Base-by-base conservation (phyloP, 2,329 filamentous ascomycete species). In the Claviceps sp. region DNA sequence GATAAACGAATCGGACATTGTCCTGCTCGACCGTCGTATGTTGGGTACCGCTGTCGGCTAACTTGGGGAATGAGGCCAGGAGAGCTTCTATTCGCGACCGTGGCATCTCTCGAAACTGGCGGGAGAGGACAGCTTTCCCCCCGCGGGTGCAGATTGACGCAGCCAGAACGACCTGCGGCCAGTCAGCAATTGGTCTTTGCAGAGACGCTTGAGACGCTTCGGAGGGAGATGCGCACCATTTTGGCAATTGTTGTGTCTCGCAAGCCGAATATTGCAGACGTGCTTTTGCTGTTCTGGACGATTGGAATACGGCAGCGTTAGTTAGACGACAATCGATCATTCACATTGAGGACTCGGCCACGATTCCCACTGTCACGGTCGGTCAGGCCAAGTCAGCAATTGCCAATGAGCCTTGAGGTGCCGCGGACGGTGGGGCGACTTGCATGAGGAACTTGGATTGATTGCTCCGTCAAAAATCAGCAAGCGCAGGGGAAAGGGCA, bases 1-100 rank as follows among this genome's bases (percentile, higher is more conserved):
- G 93, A 76, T 98, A 98, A 53, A 98, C 93, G 67, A 96, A 98
- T 73, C 93, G 91, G 64, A 98, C 93, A 74, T 95, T 97, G 75
- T 98, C 94, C 72, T 97, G 90, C 72, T 98, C 93, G 62, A 97
- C 90, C 5, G 88, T 98, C 29, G 93, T 98, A 71, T 98, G 93
- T 71, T 98, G 93, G 50, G 89, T 96, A 55, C 90, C 87, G 56
- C 87, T 89, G 69, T 96, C 90, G 63, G 93, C 90, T 53, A 97
- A 86, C 74, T 98, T 98, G 52, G 93, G 94, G 66, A 98, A 96
- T 9, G 91, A 95, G 58, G 94, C 93, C 52, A 98, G 85, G 52
- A 98, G 82, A 52, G 87, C 93, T 76, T 98, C 94, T 65, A 98
- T 90, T 66, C 94, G 83, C 48, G 94, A 96, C 67, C 93, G 82